Base-by-base conservation (phyloP, 768 basidiomycete species). In the Strobilomyces echinocephalus region DNA sequence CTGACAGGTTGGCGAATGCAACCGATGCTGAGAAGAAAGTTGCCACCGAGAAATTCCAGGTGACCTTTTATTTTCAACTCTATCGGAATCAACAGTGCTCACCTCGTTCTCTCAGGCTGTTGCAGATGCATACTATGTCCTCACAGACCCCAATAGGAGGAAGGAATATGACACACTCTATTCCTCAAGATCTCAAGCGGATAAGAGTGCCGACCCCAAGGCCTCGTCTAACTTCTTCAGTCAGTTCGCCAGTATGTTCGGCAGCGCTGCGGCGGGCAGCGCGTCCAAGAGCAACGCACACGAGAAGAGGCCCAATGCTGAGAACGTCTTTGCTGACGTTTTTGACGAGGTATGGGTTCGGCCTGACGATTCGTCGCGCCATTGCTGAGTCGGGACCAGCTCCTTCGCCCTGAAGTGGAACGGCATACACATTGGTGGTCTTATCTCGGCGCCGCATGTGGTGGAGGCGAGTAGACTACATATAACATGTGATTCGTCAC, bases 121-220 rank as follows among this genome's bases (percentile, higher is more conserved):
- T 57, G 92, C 94, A 49, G 94, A 97, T 69, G 93, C 93, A 16
- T 95, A 95, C 72, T 97, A 91, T 67, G 88, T 95, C 26, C 81
- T 97, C 35, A 92, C 90, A 3, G 91, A 97, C 69, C 70, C 84
- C 5, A 76, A 77, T 40, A 77, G 88, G 53, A 80, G 86, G 53
- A 75, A 69, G 62, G 88, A 91, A 69, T 91, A 91, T 58, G 90
- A 91, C 59, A 58, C 59, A 0, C 70, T 91, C 0, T 87, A 87
- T 64, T 69, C 73, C n/a, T 77, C 82, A 8, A 80, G 79, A 47
- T 57, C 77, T 8, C 63, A 67, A 16, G 65, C 73, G 33, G 81
- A 84, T 60, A 79, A 73, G 48, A 80, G 83, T 12, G 73, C 73
- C 18, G 82, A 87, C 58, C 86, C 91, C 1, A 76, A 74, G 43